Conservation (phyloP, 1,284 basidiomycete genomes). For the Filobasidium uniguttulatum region DNA sequence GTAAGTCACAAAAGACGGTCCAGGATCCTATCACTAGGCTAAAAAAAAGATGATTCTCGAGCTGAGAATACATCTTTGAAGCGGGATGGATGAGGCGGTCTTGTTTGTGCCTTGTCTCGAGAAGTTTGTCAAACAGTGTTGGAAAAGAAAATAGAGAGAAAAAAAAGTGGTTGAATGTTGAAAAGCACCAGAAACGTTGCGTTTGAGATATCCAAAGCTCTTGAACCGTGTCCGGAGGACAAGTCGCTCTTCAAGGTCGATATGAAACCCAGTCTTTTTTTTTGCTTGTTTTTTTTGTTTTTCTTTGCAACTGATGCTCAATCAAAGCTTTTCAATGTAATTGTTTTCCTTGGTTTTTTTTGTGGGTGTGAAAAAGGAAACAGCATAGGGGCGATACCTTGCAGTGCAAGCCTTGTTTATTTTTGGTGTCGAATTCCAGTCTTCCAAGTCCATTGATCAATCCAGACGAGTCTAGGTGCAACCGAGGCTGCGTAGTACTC, state of each 20-base stretch:
- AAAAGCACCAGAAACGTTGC: neutral
- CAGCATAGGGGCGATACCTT: neutral
- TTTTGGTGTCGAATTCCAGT: neutral
- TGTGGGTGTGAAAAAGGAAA: too few relatives aligned
- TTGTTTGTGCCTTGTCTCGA: neutral
- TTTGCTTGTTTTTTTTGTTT: neutral
- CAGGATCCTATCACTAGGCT: constrained; percentile 40
- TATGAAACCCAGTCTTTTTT: neutral
- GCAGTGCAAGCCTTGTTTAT: neutral
- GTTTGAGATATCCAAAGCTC: too few relatives aligned
- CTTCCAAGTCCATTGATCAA: neutral
- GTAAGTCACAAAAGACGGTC: constrained; percentile 13
- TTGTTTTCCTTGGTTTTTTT: too few relatives aligned
- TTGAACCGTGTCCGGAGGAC: neutral
- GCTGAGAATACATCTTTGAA: constrained; percentile 8
- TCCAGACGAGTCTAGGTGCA: neutral
- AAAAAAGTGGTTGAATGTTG: neutral
- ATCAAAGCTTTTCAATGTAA: too few relatives aligned
- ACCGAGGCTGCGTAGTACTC: constrained; percentile 4
- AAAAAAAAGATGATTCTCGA: constrained; percentile 6
- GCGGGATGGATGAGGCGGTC: constrained; percentile 40
- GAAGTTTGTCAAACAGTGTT: neutral
- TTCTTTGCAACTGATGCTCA: too few relatives aligned
- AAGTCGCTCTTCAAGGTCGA: neutral
- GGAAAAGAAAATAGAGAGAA: neutral